Evolutionary conservation across 1,139 yeast genomes (phyloP), one percentile per base, ranked within the genome.

Genomic region (Geotrichum restrictum): DNA sequence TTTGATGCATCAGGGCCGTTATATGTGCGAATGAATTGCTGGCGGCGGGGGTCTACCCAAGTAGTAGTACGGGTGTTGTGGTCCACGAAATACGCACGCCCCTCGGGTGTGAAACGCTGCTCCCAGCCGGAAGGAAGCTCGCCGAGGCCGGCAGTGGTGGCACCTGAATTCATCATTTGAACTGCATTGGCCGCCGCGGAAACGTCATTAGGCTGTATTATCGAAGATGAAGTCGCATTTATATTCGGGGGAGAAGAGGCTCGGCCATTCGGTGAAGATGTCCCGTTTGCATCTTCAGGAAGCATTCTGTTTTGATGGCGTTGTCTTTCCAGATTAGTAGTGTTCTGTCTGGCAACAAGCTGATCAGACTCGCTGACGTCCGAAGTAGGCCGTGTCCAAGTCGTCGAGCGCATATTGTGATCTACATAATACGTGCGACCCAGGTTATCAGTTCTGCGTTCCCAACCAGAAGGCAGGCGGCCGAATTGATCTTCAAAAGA

Each of bases 91-190:
- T 93, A 93, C 13, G 98, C 95, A 67, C 98, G 81, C 38, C 98
- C 99, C 71, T 93, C 98, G 41, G 96, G 96, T 3, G 99, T 93
- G 65, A 87, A 87, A 59, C 99, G 79, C 73, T 93, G 98, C 72
- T 93, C 99, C 99, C 99, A 93, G 38, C 98, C 99, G 13, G 95
- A 81, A 8, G 99, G 99, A 61, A 93, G 77, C 71, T 94, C 98
- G 38, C 98, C 98, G 46, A 94, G 74, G 0, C 98, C 98, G 31
- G 95, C 86, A 3, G 97, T 88, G 1, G 98, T 91, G 21, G 93
- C 91, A 34, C 96, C 96, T 1, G 94, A 80, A 16, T 94, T 69
- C 62, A 69, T 64, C 58, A 67, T 64, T 45, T 63, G 68, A 21
- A 69, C 58, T 11, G 66, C 59, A 27, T 52, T 54, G 33, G 58